Conservation (phyloP, 805 yeast species). For the Ogataea paradorogensis region DNA sequence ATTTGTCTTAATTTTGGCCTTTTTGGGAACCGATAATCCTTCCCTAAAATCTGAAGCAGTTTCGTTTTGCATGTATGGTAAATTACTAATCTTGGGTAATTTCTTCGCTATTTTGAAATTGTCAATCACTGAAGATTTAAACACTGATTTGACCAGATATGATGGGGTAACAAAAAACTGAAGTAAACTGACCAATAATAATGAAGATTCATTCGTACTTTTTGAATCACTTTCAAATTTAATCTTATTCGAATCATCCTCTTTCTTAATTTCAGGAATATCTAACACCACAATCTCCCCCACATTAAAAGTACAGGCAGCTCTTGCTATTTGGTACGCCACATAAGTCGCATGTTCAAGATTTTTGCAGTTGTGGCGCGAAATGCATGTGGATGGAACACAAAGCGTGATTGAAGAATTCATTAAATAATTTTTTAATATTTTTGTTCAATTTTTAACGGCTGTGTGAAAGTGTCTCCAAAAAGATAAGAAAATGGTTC, state of each 20-base stretch:
- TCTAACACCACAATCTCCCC: slow-evolving; percentile 74
- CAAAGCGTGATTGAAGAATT: slow-evolving; percentile 46
- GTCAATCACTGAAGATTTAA: slow-evolving; percentile 40
- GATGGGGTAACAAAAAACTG: slow-evolving; percentile 86
- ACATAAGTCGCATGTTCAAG: slow-evolving; percentile 71
- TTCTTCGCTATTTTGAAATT: slow-evolving; percentile 62
- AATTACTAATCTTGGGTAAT: slow-evolving; percentile 66
- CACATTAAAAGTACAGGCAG: slow-evolving; percentile 65
- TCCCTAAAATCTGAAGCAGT: slow-evolving; percentile 47
- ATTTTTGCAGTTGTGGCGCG: slow-evolving; percentile 52
- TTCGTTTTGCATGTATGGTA: slow-evolving; percentile 66
- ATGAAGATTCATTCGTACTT: slow-evolving; percentile 25
- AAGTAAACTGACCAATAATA: slow-evolving; percentile 63
- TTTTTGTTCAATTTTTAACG: slow-evolving; percentile 2
- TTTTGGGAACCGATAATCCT: slow-evolving; percentile 55
- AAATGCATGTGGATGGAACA: slow-evolving; percentile 66
- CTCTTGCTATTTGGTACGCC: slow-evolving; percentile 76
- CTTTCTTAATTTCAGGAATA: slow-evolving; percentile 33
- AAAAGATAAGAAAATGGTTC: slow-evolving; percentile 40
- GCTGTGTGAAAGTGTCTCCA: not conserved
- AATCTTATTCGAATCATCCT: slow-evolving; percentile 28
- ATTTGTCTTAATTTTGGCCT: slow-evolving; percentile 37
- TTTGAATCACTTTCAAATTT: slow-evolving; percentile 30
- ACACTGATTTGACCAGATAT: slow-evolving; percentile 64
- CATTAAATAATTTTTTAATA: slow-evolving; percentile 1